These are phyloP conservation scores for Sorghum bicolor DNA, from an alignment of 176 grass and related monocot species.

Conservation along the genomic window DNA sequence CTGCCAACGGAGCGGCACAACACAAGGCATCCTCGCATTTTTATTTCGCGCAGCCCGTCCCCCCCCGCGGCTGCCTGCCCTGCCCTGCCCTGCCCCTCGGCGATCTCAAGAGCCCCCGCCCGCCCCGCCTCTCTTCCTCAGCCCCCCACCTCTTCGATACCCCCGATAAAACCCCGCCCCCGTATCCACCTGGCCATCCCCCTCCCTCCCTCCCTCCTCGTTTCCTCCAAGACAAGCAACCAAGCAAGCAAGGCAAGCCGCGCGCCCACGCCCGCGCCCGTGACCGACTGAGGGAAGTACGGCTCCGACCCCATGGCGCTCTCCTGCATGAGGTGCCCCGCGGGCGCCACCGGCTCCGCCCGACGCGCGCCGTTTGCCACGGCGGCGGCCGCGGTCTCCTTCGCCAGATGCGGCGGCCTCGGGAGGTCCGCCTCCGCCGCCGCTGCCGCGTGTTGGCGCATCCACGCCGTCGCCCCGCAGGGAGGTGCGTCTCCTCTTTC, in stretches of 20 bases:
- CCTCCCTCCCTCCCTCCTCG: neutral
- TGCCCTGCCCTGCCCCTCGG: conserved; percentile 33
- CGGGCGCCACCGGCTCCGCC: neutral
- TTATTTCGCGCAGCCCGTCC: neutral
- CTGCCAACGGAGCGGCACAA: neutral
- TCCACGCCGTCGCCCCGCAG: conserved; percentile 21
- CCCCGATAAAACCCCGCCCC: conserved; percentile 44
- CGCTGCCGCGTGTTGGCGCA: conserved; percentile 24
- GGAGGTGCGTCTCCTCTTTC: conserved; percentile 35
- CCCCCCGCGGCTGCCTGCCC: neutral
- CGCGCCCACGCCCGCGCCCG: neutral
- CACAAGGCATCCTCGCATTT: neutral
- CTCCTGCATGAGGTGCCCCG: conserved; percentile 42
- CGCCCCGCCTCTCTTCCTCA: neutral
- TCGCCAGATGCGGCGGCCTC: conserved; percentile 32
- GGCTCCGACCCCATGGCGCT: conserved; percentile 38
- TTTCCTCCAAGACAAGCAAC: conserved; percentile 10
- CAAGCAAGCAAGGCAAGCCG: neutral
- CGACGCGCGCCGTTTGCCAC: neutral
- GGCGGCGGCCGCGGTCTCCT: conserved; percentile 1
- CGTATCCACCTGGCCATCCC: neutral
- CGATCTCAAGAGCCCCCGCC: conserved; percentile 34
- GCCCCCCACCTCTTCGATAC: conserved; percentile 26
- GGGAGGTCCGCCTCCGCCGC: conserved; percentile 27
- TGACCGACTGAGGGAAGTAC: neutral